Conservation (phyloP, 2,329 filamentous ascomycete genomes). For the Mycosphaerella sp. region DNA sequence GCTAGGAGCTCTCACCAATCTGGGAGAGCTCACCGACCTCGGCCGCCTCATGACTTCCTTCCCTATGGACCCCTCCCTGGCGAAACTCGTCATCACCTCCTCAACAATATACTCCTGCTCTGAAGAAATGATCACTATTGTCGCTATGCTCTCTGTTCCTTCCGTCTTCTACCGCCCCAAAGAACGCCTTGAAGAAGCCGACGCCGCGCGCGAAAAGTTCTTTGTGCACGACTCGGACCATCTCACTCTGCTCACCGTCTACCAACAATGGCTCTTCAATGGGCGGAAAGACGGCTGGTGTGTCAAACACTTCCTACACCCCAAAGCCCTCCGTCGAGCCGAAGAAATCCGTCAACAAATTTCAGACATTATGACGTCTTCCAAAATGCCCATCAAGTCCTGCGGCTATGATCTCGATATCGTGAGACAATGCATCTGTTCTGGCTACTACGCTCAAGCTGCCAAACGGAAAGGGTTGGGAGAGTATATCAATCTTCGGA, state of each 20-base stretch:
- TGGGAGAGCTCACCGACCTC: constrained; percentile 82
- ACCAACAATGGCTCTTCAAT: constrained; percentile 90
- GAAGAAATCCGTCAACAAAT: constrained; percentile 94
- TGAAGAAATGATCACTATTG: constrained; percentile 97
- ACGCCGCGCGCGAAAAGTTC: constrained; percentile 93
- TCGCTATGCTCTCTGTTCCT: constrained; percentile 94
- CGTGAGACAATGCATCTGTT: constrained; percentile 93
- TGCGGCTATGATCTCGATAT: constrained; percentile 97
- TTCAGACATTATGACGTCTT: constrained; percentile 85
- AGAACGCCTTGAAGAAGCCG: constrained; percentile 92
- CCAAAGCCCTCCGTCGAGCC: constrained; percentile 85
- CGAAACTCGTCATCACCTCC: constrained; percentile 88
- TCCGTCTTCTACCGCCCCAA: constrained; percentile 96
- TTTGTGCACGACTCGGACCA: constrained; percentile 98
- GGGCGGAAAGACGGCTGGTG: constrained; percentile 89
- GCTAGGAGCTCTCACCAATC: constrained; percentile 83
- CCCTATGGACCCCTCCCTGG: constrained; percentile 93
- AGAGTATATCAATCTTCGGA: constrained; percentile 94
- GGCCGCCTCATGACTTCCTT: constrained; percentile 94
- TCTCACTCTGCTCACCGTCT: constrained; percentile 90
- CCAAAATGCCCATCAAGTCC: constrained; percentile 79
- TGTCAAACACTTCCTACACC: constrained; percentile 83
- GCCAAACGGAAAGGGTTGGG: constrained; percentile 93
- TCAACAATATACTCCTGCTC: constrained; percentile 71
- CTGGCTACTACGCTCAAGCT: constrained; percentile 96